Evolutionary conservation across 768 basidiomycete genomes (phyloP).

Genomic region (Tephrocybe sp.): DNA sequence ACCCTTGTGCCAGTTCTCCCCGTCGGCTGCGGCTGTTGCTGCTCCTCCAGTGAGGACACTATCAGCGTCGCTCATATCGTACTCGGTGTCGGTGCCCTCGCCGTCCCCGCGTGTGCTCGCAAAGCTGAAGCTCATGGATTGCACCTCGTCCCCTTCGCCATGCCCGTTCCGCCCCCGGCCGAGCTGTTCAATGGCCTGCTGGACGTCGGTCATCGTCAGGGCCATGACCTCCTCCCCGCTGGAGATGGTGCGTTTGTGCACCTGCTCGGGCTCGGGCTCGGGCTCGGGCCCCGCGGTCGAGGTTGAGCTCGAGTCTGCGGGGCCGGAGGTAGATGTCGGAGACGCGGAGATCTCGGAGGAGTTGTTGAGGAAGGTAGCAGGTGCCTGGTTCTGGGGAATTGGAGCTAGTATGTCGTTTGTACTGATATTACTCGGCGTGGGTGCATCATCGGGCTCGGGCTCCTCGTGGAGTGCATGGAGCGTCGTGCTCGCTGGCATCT

Average conservation of each 20-base stretch:
- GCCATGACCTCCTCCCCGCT: constrained; percentile 67
- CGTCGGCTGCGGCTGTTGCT: constrained; percentile 5
- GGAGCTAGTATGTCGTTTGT: constrained; percentile 30
- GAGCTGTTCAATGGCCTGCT: constrained; percentile 87
- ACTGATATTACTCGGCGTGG: constrained; percentile 15
- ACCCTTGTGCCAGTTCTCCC: constrained; percentile 64
- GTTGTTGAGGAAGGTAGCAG: constrained; percentile 29
- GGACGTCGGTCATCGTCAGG: constrained; percentile 87
- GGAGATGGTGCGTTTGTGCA: constrained; percentile 19
- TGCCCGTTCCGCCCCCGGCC: constrained; percentile 46
- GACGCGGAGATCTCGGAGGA: too few relatives aligned
- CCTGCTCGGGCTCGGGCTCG: constrained; percentile 22
- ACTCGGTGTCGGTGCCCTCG: constrained; percentile 60
- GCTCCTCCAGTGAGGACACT: constrained; percentile 32
- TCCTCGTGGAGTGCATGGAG: constrained; percentile 51
- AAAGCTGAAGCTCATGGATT: constrained; percentile 83
- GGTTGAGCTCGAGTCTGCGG: too few relatives aligned
- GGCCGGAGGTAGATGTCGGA: too few relatives aligned
- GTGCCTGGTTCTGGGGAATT: constrained; percentile 36
- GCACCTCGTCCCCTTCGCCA: constrained; percentile 56
- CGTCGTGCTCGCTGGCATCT: constrained; percentile 10
- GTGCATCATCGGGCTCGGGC: constrained; percentile 35
- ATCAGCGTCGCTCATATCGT: constrained; percentile 45
- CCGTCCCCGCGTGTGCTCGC: constrained; percentile 67
- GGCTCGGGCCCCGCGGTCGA: constrained; percentile 22